These are phyloP conservation scores for Chaetomiaceae sp. DNA, from an alignment of 2,329 filamentous ascomycete species.

Conservation along the genomic window DNA sequence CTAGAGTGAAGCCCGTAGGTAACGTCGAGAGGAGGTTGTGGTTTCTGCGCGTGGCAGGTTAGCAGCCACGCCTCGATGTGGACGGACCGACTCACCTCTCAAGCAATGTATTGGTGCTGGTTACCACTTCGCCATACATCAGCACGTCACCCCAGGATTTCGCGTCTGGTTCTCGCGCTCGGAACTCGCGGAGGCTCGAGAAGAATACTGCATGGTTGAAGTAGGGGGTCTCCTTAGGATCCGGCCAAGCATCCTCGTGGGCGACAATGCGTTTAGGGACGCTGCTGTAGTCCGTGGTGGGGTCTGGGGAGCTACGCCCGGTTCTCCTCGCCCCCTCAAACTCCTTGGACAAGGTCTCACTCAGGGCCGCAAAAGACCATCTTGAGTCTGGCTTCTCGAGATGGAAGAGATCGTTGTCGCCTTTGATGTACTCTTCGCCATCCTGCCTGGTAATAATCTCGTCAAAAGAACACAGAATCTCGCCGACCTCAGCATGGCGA, in stretches of 20 bases:
- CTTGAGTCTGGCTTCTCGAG: constrained; percentile 60
- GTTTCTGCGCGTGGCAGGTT: constrained; percentile 50
- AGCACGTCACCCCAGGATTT: constrained; percentile 69
- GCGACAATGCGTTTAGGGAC: constrained; percentile 68
- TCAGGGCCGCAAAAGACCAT: constrained; percentile 52
- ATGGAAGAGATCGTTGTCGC: constrained; percentile 76
- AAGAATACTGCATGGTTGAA: constrained; percentile 84
- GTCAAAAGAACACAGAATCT: constrained; percentile 59
- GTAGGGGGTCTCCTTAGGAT: constrained; percentile 67
- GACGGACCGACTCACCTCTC: constrained; percentile 60
- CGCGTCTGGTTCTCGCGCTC: constrained; percentile 48
- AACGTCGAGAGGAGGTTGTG: constrained; percentile 67
- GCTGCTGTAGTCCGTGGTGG: constrained; percentile 57
- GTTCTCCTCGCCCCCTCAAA: constrained; percentile 25
- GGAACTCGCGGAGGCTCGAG: constrained; percentile 62
- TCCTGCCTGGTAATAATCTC: constrained; percentile 62
- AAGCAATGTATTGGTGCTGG: constrained; percentile 86
- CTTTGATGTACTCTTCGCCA: constrained; percentile 66
- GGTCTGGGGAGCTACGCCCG: constrained; percentile 20
- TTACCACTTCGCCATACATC: constrained; percentile 86
- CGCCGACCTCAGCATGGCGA: constrained; percentile 55
- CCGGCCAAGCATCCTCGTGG: constrained; percentile 63
- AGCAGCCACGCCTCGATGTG: background rate
- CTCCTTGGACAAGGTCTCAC: constrained; percentile 41
- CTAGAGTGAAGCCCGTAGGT: constrained; percentile 79